Evolutionary conservation across 805 yeast species (phyloP).

Genomic region (Ogataea saltuana): DNA sequence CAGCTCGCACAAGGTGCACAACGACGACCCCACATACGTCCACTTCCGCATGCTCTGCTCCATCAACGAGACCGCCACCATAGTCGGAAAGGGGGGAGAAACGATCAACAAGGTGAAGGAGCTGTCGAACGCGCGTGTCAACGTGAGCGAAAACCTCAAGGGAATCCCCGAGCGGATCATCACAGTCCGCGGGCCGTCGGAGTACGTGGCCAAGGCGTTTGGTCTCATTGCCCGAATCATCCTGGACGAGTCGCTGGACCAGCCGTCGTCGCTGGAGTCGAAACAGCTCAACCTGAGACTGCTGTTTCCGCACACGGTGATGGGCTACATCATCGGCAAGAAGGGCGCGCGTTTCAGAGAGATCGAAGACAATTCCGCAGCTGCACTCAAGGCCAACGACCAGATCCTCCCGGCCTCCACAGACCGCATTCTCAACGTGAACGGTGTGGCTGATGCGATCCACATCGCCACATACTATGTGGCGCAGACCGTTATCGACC

Average conservation of each 20-base stretch:
- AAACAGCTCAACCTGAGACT: constrained; percentile 57
- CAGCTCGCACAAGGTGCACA: constrained; percentile 26
- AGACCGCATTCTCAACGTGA: constrained; percentile 67
- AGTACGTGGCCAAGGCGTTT: constrained; percentile 78
- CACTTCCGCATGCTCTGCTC: constrained; percentile 74
- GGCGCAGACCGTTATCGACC: constrained; percentile 65
- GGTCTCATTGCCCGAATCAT: constrained; percentile 71
- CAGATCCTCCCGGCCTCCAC: constrained; percentile 72
- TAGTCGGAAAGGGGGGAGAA: constrained; percentile 84
- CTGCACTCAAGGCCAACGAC: constrained; percentile 71
- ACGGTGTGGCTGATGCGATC: constrained; percentile 84
- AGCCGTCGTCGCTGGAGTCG: constrained; percentile 57
- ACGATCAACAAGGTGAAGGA: constrained; percentile 64
- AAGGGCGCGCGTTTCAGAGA: constrained; percentile 73
- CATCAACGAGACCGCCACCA: constrained; percentile 70
- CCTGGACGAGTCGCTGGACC: constrained; percentile 64
- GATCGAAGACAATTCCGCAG: constrained; percentile 80
- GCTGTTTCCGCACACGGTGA: constrained; percentile 73
- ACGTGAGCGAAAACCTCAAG: constrained; percentile 70
- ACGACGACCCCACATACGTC: constrained; percentile 60
- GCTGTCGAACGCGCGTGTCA: constrained; percentile 61
- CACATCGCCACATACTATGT: constrained; percentile 80
- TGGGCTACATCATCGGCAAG: constrained; percentile 81
- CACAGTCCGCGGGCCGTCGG: constrained; percentile 71
- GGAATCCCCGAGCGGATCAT: constrained; percentile 76